Conservation (phyloP, 2,329 filamentous ascomycete species). For the Pseudogymnoascus sp. region DNA sequence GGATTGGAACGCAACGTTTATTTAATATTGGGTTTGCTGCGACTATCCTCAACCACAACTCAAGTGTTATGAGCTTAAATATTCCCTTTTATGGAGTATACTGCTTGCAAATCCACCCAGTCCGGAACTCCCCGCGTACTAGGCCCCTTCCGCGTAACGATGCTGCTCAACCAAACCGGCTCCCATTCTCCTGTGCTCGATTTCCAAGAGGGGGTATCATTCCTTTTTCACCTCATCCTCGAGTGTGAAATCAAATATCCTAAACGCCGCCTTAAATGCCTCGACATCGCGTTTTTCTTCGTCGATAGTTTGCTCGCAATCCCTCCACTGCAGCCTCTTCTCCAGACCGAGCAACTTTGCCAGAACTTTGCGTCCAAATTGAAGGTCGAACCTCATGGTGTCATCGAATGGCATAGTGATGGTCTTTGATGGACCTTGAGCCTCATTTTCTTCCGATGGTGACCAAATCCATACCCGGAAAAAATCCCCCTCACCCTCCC, state of each 20-base stretch:
- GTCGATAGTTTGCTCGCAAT: slow-evolving; percentile 66
- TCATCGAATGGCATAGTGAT: slow-evolving; percentile 67
- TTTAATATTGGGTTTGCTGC: background rate
- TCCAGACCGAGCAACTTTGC: slow-evolving; percentile 81
- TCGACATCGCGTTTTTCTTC: slow-evolving; percentile 75
- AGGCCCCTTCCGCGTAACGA: background rate
- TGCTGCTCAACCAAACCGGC: background rate
- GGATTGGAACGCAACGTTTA: background rate
- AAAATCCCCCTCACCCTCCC: slow-evolving; percentile 54
- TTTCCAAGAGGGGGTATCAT: background rate
- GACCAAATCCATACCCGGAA: slow-evolving; percentile 79
- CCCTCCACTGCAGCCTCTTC: slow-evolving; percentile 72
- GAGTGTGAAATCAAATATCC: slow-evolving; percentile 67
- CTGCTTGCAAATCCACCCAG: background rate
- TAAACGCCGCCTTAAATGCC: slow-evolving; percentile 73
- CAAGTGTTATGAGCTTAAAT: background rate
- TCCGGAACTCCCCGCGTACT: background rate
- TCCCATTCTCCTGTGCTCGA: background rate
- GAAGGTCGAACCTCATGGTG: slow-evolving; percentile 74
- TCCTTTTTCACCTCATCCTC: background rate
- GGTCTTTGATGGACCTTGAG: slow-evolving; percentile 46
- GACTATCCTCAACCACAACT: background rate
- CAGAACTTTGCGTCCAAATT: slow-evolving; percentile 81
- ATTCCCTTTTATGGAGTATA: background rate
- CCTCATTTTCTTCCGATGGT: slow-evolving; percentile 34